Evolutionary conservation across 768 basidiomycete genomes (phyloP), one percentile per base, ranked within the genome.

Genomic region (Chalciporus pseudorubinellus): DNA sequence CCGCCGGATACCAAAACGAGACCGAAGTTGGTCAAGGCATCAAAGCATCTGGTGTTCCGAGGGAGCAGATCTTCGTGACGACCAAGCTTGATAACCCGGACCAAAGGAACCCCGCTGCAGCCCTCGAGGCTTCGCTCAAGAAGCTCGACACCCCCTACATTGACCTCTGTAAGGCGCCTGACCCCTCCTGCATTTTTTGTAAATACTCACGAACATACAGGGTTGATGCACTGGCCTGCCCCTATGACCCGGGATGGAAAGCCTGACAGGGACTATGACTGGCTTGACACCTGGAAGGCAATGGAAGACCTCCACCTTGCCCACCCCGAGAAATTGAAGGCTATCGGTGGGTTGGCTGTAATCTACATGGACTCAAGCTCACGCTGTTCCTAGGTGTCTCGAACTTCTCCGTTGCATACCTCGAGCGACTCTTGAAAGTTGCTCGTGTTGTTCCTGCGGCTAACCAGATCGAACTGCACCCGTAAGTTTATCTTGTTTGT

Each of bases 151-250:
- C 84, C 1, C 74, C 82, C 44, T 94, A 94, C 65, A 74, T 94
- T 42, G 89, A 94, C 62, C 80, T 92, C 21, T 92, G 86, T 82
- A 63, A 60, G 74, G 69, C 56, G 36, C 13, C 19, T 16, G 10
- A 14, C 6, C 8, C 10, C 47, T 21, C 6, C 40, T 26, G 9
- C 13, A 5, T 20, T 12, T n/a, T 43, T 4, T 4, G 7, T n/a
- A 6, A 40, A 20, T 1, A 19, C 22, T 58, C 10, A 49, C 33
- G 11, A 18, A 7, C 20, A 4, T 9, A 39, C 52, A 85, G 84
- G 82, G 80, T 73, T 89, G 51, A 82, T 90, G 78, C 88, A 90
- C 70, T 90, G 88, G 89, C 91, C 90, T 13, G 81, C 85, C 18
- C 85, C 89, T 29, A 81, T 89, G 81, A 80, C 78, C 11, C 58